phyloP scores from a whole-genome alignment of 805 yeast genomes.

The Suhomyces faveliae region DNA sequence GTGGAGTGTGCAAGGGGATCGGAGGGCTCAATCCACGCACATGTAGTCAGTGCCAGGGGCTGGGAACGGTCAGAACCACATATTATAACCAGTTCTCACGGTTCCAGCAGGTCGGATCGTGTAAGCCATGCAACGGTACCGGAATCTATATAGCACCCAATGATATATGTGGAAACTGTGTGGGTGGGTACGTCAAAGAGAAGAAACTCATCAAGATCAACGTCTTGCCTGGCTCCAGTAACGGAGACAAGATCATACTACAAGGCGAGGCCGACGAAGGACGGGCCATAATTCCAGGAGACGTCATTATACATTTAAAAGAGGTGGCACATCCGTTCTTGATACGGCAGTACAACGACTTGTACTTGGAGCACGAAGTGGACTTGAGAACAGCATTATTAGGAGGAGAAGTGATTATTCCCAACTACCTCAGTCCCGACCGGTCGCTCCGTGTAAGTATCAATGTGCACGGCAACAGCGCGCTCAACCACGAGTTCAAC shows the following conservation, averaged over 20 bases:
- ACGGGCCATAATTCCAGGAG: slow-evolving; percentile 59
- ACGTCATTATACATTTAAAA: slow-evolving; percentile 56
- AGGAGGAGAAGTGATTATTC: slow-evolving; percentile 50
- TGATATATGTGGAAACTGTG: slow-evolving; percentile 23
- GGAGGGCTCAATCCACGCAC: slow-evolving; percentile 45
- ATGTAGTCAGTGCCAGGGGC: slow-evolving; percentile 43
- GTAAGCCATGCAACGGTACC: slow-evolving; percentile 35
- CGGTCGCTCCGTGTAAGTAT: slow-evolving; percentile 28
- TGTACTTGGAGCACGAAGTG: slow-evolving; percentile 44
- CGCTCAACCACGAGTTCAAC: slow-evolving; percentile 13
- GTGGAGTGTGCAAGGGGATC: slow-evolving; percentile 49
- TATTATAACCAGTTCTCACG: slow-evolving; percentile 42
- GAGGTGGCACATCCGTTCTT: slow-evolving; percentile 39
- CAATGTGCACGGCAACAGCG: slow-evolving; percentile 34
- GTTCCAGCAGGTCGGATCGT: slow-evolving; percentile 34
- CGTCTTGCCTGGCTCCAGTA: slow-evolving; percentile 55
- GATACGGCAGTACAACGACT: slow-evolving; percentile 44
- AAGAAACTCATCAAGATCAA: slow-evolving; percentile 51
- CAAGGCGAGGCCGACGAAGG: slow-evolving; percentile 70
- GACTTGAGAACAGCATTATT: slow-evolving; percentile 54
- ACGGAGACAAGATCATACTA: slow-evolving; percentile 52
- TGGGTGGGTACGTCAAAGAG: slow-evolving; percentile 46
- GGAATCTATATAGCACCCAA: slow-evolving; percentile 25
- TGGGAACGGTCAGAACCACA: slow-evolving; percentile 46
- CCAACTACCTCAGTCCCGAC: slow-evolving; percentile 32